These are phyloP conservation scores for Cryphonectria nitschkei DNA, from an alignment of 2,329 filamentous ascomycete species.

Conservation along the genomic window DNA sequence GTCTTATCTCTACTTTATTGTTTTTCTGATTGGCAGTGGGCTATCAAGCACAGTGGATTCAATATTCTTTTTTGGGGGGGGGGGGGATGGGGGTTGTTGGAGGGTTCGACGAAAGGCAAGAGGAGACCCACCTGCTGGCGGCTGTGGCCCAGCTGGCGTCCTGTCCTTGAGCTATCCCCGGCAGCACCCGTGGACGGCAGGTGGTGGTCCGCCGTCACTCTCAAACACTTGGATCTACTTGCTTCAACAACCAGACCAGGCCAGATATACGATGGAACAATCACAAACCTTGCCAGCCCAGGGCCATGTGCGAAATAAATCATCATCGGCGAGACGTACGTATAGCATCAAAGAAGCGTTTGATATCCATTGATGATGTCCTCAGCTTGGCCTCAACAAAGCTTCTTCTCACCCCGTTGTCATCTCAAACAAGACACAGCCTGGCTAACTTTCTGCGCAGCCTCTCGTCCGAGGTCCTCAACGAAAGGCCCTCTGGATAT, in stretches of 20 bases:
- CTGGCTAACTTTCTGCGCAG: conserved; percentile 39
- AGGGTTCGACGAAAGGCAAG: not conserved
- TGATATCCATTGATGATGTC: not conserved
- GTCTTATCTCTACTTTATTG: not conserved
- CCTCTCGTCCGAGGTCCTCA: conserved; percentile 65
- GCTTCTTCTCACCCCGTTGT: not conserved
- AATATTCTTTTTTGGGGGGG: too few relatives aligned
- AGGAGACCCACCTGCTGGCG: not conserved
- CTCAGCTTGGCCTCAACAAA: not conserved
- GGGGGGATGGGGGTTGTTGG: too few relatives aligned
- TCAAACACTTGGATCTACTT: not conserved
- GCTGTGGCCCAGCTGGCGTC: not conserved
- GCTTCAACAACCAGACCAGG: not conserved
- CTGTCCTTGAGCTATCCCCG: not conserved
- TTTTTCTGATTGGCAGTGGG: not conserved
- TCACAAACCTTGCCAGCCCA: conserved; percentile 24
- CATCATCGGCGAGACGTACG: conserved; percentile 43
- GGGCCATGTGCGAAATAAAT: conserved; percentile 44
- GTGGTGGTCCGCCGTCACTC: not conserved
- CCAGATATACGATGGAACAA: conserved; percentile 29
- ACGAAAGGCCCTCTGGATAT: conserved; percentile 80
- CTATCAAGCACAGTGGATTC: not conserved
- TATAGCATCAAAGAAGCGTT: not conserved
- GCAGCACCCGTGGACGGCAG: not conserved
- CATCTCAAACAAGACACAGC: not conserved